Percentiles rank a stretch among this genome's conserved stretches.
Conservation (phyloP, 2,329 filamentous ascomycete species). For the Biscogniauxia mediterranea region DNA sequence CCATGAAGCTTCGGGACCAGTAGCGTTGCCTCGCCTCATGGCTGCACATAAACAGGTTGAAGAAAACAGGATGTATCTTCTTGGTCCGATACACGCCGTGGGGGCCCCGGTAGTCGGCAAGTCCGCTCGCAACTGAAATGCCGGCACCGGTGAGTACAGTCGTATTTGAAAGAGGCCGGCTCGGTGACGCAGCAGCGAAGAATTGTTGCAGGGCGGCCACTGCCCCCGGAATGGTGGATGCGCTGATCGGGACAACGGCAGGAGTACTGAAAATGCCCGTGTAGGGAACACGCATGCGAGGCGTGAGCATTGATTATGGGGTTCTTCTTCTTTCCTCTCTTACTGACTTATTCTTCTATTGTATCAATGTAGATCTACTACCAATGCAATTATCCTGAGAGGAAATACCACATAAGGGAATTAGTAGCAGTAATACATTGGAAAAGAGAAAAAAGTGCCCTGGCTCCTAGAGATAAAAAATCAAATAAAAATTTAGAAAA, state of each 20-base stretch:
- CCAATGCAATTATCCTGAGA: not conserved
- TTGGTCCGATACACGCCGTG: constrained; percentile 93
- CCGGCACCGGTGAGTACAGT: constrained; percentile 74
- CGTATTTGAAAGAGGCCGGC: constrained; percentile 45
- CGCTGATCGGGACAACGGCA: constrained; percentile 69
- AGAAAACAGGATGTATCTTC: constrained; percentile 87
- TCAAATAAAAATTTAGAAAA: too few relatives aligned
- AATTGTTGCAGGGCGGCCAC: constrained; percentile 76
- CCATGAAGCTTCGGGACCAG: constrained; percentile 92
- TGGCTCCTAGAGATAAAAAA: too few relatives aligned
- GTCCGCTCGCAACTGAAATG: constrained; percentile 86
- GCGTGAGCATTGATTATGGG: constrained; percentile 56
- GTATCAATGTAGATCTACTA: constrained; percentile 1
- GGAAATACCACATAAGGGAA: not conserved
- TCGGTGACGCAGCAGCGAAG: constrained; percentile 60
- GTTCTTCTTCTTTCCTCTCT: too few relatives aligned
- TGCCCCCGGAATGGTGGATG: constrained; percentile 68
- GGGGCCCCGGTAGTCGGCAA: constrained; percentile 87
- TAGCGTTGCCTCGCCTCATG: constrained; percentile 90
- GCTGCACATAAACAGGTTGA: constrained; percentile 77
- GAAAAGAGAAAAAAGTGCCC: too few relatives aligned
- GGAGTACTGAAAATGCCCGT: constrained; percentile 78
- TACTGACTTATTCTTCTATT: too few relatives aligned
- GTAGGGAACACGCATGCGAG: constrained; percentile 86
- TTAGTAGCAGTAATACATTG: not conserved